phyloP scores from a whole-genome alignment of 2,329 filamentous ascomycete species.

The Helotiales sp. region DNA sequence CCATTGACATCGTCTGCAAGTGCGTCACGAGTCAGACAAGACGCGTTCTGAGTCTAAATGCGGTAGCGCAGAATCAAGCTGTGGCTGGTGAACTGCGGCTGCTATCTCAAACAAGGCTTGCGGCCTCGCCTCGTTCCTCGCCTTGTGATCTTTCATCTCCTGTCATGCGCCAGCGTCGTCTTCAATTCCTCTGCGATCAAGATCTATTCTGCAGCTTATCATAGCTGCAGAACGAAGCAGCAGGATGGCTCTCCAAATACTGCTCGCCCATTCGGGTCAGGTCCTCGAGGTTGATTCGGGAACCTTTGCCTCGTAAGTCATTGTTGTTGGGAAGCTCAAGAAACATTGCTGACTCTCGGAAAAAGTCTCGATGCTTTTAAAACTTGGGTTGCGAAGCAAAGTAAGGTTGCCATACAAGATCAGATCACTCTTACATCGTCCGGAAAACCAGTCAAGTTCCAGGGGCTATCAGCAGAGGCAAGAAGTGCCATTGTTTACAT shows the following conservation, averaged over 20 bases:
- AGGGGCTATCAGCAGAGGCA: slow-evolving; percentile 82
- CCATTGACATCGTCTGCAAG: slow-evolving; percentile 9
- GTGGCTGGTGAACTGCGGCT: slow-evolving; percentile 17
- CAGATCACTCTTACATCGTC: slow-evolving; percentile 87
- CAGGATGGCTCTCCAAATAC: slow-evolving; percentile 86
- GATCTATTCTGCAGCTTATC: slow-evolving; percentile 32
- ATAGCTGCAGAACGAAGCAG: slow-evolving; percentile 39
- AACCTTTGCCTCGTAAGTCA: slow-evolving; percentile 72
- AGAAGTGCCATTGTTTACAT: slow-evolving; percentile 27
- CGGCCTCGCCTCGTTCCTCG: slow-evolving; percentile 15
- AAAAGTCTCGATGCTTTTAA: slow-evolving; percentile 82
- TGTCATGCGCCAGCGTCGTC: slow-evolving; percentile 31
- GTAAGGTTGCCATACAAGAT: slow-evolving; percentile 73
- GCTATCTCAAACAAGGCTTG: slow-evolving; percentile 22
- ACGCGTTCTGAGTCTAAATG: slow-evolving; percentile 13
- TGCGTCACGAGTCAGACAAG: slow-evolving; percentile 6
- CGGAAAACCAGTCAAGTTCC: slow-evolving; percentile 57
- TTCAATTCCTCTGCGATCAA: slow-evolving; percentile 24
- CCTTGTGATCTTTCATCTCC: slow-evolving; percentile 30
- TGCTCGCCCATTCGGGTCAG: slow-evolving; percentile 92
- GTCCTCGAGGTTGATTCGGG: slow-evolving; percentile 79
- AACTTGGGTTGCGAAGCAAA: slow-evolving; percentile 76
- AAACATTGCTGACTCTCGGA: slow-evolving; percentile 32
- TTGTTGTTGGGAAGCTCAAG: background rate
- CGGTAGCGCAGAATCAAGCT: background rate